phyloP scores from a whole-genome alignment of 345 rosid species.

The Kernera saxatilis region DNA sequence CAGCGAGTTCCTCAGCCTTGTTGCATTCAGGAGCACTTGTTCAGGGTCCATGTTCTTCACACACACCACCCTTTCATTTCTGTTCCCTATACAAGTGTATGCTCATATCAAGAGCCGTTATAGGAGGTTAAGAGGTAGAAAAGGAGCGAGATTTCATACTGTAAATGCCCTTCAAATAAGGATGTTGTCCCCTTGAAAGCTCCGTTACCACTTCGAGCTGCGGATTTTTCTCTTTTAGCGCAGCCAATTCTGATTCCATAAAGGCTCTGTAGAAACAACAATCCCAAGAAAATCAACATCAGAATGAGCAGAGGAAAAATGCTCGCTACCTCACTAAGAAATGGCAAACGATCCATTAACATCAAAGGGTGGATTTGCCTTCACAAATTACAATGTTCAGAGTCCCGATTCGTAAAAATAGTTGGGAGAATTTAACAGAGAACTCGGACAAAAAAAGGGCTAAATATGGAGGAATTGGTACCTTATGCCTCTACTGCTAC shows the following conservation, averaged over 20 bases:
- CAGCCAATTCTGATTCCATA: constrained; percentile 71
- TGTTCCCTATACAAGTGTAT: constrained; percentile 44
- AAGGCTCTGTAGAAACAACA: constrained; percentile 47
- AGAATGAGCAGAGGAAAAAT: neutral
- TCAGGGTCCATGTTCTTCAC: constrained; percentile 77
- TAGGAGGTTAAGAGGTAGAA: neutral
- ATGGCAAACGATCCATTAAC: neutral
- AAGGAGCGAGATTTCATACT: constrained; percentile 37
- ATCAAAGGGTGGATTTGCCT: neutral
- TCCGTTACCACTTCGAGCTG: constrained; percentile 73
- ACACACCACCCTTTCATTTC: constrained; percentile 76
- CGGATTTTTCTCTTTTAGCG: constrained; percentile 61
- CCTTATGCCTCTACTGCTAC: constrained; percentile 90
- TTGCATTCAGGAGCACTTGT: constrained; percentile 55
- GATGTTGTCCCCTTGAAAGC: constrained; percentile 80
- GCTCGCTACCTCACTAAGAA: neutral
- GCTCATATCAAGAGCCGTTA: neutral
- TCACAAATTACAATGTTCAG: neutral
- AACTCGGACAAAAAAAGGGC: neutral
- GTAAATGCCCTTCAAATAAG: constrained; percentile 70
- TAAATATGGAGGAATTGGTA: neutral
- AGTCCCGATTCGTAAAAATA: neutral
- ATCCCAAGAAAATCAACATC: neutral
- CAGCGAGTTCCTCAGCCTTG: constrained; percentile 64
- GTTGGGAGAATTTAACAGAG: neutral